Base-by-base conservation (phyloP, 2,329 filamentous ascomycete genomes). In the Aspergillus pseudoterreus region DNA sequence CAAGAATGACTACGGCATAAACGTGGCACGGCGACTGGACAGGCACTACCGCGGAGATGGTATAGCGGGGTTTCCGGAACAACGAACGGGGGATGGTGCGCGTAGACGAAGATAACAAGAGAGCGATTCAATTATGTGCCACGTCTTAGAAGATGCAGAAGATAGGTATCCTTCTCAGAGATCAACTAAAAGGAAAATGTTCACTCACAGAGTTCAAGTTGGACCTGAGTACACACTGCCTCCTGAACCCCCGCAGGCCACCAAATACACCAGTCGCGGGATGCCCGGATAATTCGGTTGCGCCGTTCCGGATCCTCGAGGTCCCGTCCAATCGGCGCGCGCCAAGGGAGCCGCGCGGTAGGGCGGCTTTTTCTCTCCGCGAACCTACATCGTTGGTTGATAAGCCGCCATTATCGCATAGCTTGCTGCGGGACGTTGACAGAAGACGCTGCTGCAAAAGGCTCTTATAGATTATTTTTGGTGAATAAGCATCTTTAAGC, bases 251-350 rank as follows among this genome's bases (percentile, higher is more conserved):
- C 57, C 57, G 55, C 52, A 47, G 36, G 22, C 22, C 22, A 5
- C 43, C 22, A 33, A 38, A 44, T 15, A 45, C 54, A 47, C 46
- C 53, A 38, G 27, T 51, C 45, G 39, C 39, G 39, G 39, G 39
- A 42, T 22, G 53, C 38, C 43, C 61, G 62, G 61, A 58, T 33
- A 17, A 54, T 51, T 51, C 4, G n/a, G 42, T 61, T 60, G n/a
- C 8, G 33, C 62, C 62, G 59, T 27, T 50, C 55, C 54, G 55
- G 22, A 30, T 33, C 33, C 42, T 44, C n/a, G 52, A 52, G 50
- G 52, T 54, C 54, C 52, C 53, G 53, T 48, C 58, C 58, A 61
- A 59, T 61, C 49, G 50, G 51, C 44, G 50, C 32, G 27, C 5
- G 39, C 39, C 17, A 21, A 42, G 15, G 33, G 21, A 47, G 33